Percentiles rank a stretch among this genome's conserved stretches.
phyloP scores from a whole-genome alignment of 768 basidiomycete genomes.

The Rhodotorula toruloides region DNA sequence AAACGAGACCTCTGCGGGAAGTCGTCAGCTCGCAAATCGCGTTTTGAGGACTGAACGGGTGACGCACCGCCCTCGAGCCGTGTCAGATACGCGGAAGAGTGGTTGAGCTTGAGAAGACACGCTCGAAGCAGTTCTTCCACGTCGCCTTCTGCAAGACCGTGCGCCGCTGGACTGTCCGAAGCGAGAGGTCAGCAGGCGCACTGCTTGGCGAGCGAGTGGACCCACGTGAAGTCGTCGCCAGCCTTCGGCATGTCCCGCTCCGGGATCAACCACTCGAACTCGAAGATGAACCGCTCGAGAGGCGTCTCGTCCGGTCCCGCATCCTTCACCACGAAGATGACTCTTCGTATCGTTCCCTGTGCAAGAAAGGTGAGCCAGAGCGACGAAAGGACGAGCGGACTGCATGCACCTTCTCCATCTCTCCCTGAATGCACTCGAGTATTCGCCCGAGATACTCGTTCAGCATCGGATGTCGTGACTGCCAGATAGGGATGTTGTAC shows the following conservation, averaged over 20 bases:
- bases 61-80: slow-evolving; percentile 23
- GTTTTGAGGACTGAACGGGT: not conserved
- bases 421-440: slow-evolving; percentile 71
- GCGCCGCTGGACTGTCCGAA: not conserved
- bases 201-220: too few species aligned
- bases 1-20: slow-evolving; percentile 18
- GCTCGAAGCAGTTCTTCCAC: slow-evolving; percentile 74
- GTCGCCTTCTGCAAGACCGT: slow-evolving; percentile 59
- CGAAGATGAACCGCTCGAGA: slow-evolving; percentile 85
- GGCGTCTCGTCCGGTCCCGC: slow-evolving; percentile 59
- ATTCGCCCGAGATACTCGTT: slow-evolving; percentile 86
- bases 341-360: slow-evolving; percentile 72
- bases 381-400: not conserved
- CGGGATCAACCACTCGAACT: slow-evolving; percentile 63
- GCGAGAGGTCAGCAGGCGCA: not conserved
- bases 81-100: slow-evolving; percentile 68
- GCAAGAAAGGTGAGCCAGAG: not conserved
- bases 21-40: too few species aligned
- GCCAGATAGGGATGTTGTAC: slow-evolving; percentile 84
- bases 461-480: slow-evolving; percentile 81
- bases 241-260: not conserved
- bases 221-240: slow-evolving; percentile 51
- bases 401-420: slow-evolving; percentile 58
- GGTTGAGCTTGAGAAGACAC: slow-evolving; percentile 71
- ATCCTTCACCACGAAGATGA: slow-evolving; percentile 78